Base-by-base conservation (phyloP, 192 early-diverging fungal genomes). In the Gryganskiella cystojenkinii region DNA sequence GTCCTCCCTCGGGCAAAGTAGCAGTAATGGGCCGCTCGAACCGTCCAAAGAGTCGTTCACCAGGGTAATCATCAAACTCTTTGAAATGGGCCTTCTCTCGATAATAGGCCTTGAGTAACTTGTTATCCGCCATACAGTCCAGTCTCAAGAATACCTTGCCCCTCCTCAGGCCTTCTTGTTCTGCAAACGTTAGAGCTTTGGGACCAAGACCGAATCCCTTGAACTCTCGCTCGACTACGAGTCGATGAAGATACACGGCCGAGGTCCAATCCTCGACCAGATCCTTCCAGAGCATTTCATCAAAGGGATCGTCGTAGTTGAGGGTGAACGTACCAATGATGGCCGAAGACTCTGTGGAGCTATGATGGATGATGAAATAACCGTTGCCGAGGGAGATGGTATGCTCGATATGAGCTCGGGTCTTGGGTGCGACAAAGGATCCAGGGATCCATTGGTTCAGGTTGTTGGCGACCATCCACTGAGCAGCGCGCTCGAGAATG, bases 61-160 rank as follows among this genome's bases (percentile, higher is more conserved):
- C 74, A 30, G 74, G 66, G 46, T 67, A 78, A 31, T 78, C 74
- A 0, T 78, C 74, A 55, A 78, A 69, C 61, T 78, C 74, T 25
- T 68, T 68, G 50, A 78, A 78, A 0, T 53, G 28, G 6, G 74
- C 74, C 49, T 69, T 78, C 50, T 78, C 74, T 17, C 74, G 52
- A 13, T 78, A 78, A 19, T 78, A 78, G 0, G 65, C 52, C 56
- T 78, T 78, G 13, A 78, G 43, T n/a, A 78, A 14, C 42, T 78
- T 78, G 49, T 78, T 78, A 33, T 78, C 74, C 13, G 74, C 74
- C 74, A 78, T 78, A 22, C 74, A 78, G 27, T 78, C 74, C 55
- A 78, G 22, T 28, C 74, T 28, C 34, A 78, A 24, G 25, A 58
- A 78, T 28, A 64, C 54, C n/a, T 78, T 78, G 28, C 74, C 74